Conservation (phyloP, 257 asterid species). For the Buddleja alternifolia region DNA sequence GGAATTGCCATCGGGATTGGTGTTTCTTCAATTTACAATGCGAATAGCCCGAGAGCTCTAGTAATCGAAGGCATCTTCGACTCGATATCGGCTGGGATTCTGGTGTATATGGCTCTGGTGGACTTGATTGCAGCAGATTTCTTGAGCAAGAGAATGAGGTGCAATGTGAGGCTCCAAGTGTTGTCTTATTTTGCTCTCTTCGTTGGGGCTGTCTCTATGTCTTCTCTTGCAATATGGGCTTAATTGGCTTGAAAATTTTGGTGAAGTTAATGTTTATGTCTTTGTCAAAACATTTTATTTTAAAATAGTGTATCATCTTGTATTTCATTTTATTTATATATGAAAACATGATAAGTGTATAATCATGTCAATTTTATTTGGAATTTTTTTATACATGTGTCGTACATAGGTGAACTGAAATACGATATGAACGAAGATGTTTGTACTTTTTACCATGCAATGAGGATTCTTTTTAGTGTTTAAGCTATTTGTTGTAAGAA, state of each 20-base stretch:
- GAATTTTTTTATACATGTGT: too few relatives aligned
- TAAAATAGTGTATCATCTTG: too few relatives aligned
- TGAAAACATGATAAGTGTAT: too few relatives aligned
- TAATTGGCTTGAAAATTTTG: constrained; percentile 6
- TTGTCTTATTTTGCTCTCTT: constrained; percentile 74
- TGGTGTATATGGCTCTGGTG: constrained; percentile 91
- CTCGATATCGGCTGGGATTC: constrained; percentile 86
- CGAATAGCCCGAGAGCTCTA: constrained; percentile 76
- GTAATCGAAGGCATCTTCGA: constrained; percentile 73
- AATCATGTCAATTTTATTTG: too few relatives aligned
- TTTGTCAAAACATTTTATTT: too few relatives aligned
- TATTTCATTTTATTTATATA: too few relatives aligned
- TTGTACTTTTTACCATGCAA: too few relatives aligned
- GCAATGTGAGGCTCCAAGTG: constrained; percentile 79
- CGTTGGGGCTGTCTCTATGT: constrained; percentile 82
- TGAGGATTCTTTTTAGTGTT: too few relatives aligned
- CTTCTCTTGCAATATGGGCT: constrained; percentile 84
- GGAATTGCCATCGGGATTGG: constrained; percentile 78
- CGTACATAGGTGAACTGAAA: too few relatives aligned
- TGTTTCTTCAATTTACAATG: constrained; percentile 66
- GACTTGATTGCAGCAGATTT: constrained; percentile 93
- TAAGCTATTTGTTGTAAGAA: too few relatives aligned
- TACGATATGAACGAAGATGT: too few relatives aligned
- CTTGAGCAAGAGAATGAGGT: constrained; percentile 93
- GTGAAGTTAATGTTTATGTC: too few relatives aligned